Base-by-base conservation (phyloP, 805 yeast species). In the Pachysolen tannophilus region DNA sequence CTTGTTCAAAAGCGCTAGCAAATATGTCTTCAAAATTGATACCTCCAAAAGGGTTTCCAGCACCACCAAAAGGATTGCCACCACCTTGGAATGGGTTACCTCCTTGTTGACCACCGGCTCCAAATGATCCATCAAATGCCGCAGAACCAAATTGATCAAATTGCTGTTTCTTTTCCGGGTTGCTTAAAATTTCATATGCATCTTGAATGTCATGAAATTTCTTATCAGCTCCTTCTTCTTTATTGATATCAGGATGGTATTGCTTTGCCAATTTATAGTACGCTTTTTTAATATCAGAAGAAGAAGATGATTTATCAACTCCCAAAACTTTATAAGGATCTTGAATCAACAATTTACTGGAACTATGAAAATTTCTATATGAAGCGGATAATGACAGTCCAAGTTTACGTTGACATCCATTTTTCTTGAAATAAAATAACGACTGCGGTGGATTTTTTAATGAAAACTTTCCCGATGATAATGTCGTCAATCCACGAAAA, bases 181-280 rank as follows among this genome's bases (percentile, higher is more conserved):
- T 94, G 30, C 86, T 78, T 50, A 92, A 66, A 25, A 92, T 75
- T 58, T 92, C 99, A 53, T 94, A 92, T 1, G 97, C 94, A 44
- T 83, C 92, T 53, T 90, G 97, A 44, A 92, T 73, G 49, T 83
- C 85, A 52, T 92, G 97, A 63, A 92, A 92, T 56, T 78, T 78
- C 52, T 76, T 75, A 48, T 90, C 95, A 0, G 97, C 92, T 14
- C 73, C 90, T 18, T 75, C 72, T 43, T 84, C 96, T 58, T 90
- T 92, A 58, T 90, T 92, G 30, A 92, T 84, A 63, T 92, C 99
- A 0, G 99, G 99, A 58, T 92, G 99, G 58, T 67, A 87, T 56
- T 90, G 74, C 58, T 92, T 92, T 11, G 97, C 98, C 43, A 92
- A 65, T 51, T 86, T 81, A 56, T 87, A 87, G 62, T 92, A 92